Percentiles rank a stretch among this genome's conserved stretches.
Evolutionary conservation across 1,139 yeast genomes (phyloP).

Genomic region (Sugiyamaella novakii): DNA sequence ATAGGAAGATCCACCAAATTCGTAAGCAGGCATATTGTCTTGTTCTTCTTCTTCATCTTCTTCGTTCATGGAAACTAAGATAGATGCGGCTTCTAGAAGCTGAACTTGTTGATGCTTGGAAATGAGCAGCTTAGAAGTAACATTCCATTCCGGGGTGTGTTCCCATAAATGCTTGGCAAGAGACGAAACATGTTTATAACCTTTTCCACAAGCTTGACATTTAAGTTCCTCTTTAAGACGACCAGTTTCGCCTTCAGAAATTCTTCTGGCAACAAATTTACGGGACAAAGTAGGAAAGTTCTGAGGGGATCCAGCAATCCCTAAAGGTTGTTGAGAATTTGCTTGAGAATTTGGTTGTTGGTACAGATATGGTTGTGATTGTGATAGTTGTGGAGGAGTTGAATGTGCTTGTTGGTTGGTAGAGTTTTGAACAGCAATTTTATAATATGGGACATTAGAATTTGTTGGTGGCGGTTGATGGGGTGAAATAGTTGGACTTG

Average conservation of each 20-base stretch:
- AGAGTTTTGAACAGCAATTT: slow-evolving; percentile 19
- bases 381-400: slow-evolving; percentile 2
- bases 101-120: slow-evolving; percentile 94
- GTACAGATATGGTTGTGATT: background rate
- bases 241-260: slow-evolving; percentile 85
- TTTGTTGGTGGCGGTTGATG: slow-evolving; percentile 1
- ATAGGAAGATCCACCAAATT: background rate
- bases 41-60: slow-evolving; percentile 37
- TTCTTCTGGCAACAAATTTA: slow-evolving; percentile 77
- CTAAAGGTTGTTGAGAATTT: no score
- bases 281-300: slow-evolving; percentile 49
- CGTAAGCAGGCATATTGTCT: slow-evolving; percentile 3
- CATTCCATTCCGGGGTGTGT: slow-evolving; percentile 92
- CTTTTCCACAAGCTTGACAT: slow-evolving; percentile 90
- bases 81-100: slow-evolving; percentile 83
- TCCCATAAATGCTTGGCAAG: slow-evolving; percentile 77
- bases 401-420: slow-evolving; percentile 4
- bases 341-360: no score
- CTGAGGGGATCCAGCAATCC: slow-evolving; percentile 15
- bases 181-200: slow-evolving; percentile 82
- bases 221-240: slow-evolving; percentile 77
- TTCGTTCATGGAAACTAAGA: slow-evolving; percentile 80
- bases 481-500: slow-evolving; percentile 3
- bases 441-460: slow-evolving; percentile 16
- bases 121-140: slow-evolving; percentile 73